A percentile compares a stretch with the other conserved stretches of the same genome.
These are phyloP conservation scores for Bassia scoparia DNA, from an alignment of 148 eudicot genomes.

Conservation along the genomic window DNA sequence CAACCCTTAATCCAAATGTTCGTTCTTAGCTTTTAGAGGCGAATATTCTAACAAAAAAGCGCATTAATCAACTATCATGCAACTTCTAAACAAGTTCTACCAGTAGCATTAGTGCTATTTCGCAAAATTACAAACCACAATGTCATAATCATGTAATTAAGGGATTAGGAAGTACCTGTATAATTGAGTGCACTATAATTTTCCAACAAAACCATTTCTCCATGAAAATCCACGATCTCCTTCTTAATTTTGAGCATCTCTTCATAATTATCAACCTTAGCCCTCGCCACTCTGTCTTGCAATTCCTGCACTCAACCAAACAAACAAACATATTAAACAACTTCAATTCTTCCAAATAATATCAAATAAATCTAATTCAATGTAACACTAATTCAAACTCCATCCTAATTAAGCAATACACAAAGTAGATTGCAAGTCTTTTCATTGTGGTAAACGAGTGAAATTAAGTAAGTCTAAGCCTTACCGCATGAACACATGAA, in stretches of 20 bases:
- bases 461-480: constrained; percentile 3
- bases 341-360: too few species aligned
- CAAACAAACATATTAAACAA: not conserved
- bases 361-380: not conserved
- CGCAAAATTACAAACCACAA: not conserved
- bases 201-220: constrained; percentile 83
- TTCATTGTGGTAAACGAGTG: not conserved
- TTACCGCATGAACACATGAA: constrained; percentile 40
- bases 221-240: constrained; percentile 80
- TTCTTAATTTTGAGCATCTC: constrained; percentile 58
- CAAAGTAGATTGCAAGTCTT: not conserved
- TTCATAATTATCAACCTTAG: constrained; percentile 36
- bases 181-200: constrained; percentile 80
- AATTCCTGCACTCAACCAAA: constrained; percentile 48
- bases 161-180: constrained; percentile 43
- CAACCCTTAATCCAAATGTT: constrained; percentile 6
- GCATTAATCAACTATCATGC: not conserved
- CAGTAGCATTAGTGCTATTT: not conserved
- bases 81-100: not conserved
- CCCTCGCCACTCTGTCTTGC: constrained; percentile 58
- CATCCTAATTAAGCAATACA: constrained; percentile 11
- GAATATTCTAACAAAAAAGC: not conserved
- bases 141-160: not conserved
- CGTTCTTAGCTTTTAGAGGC: not conserved
- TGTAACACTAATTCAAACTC: not conserved